Conservation (phyloP, 768 basidiomycete genomes). For the Cyclocybe aegerita region DNA sequence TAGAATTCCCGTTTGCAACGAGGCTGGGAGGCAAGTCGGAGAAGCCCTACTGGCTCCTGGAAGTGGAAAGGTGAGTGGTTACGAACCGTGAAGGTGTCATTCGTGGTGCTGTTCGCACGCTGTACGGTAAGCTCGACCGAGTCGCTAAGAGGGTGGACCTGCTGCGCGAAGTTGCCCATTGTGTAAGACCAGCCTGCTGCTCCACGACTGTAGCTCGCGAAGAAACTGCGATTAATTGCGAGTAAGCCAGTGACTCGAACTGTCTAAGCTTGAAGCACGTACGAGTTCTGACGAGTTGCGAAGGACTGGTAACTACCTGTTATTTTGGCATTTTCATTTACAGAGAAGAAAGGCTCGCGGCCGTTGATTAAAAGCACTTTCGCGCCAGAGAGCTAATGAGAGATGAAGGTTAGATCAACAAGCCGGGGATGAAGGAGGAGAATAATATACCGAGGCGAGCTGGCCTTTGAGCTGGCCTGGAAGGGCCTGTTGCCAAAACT, state of each 20-base stretch:
- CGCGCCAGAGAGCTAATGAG: constrained; percentile 43
- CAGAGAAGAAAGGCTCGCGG: constrained; percentile 46
- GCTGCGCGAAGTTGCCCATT: constrained; percentile 57
- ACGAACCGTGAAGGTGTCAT: constrained; percentile 47
- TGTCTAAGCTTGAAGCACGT: constrained; percentile 10
- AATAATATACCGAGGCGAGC: constrained; percentile 37
- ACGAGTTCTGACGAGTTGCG: constrained; percentile 50
- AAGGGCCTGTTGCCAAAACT: constrained; percentile 54
- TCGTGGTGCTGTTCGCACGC: constrained; percentile 33
- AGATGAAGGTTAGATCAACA: not conserved
- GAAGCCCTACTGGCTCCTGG: too few relatives aligned
- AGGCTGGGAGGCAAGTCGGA: not conserved
- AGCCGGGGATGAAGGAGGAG: not conserved
- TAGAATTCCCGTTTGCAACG: not conserved
- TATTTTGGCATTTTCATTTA: constrained; percentile 49
- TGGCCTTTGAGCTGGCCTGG: constrained; percentile 45
- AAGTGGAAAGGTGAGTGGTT: not conserved
- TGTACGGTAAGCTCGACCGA: constrained; percentile 46
- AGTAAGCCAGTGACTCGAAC: not conserved
- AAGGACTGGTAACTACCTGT: constrained; percentile 54
- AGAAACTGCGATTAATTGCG: constrained; percentile 32
- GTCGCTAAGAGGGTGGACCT: constrained; percentile 51
- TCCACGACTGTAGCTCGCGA: constrained; percentile 41
- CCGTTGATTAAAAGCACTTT: constrained; percentile 55
- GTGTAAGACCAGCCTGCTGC: constrained; percentile 39